Conservation (phyloP, 148 eudicot species). For the Cornus kousa region DNA sequence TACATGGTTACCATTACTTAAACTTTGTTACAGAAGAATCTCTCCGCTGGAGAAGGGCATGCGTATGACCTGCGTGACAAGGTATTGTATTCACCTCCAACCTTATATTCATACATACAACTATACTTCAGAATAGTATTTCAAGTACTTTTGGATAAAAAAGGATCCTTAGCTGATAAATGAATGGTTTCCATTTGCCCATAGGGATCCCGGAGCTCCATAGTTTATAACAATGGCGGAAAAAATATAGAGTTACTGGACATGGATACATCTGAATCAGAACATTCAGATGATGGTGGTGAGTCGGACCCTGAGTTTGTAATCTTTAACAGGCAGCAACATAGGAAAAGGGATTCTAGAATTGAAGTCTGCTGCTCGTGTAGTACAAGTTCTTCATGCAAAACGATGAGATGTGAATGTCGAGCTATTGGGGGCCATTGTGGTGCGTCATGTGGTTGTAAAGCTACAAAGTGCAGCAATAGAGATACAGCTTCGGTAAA, state of each 20-base stretch:
- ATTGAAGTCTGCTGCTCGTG: slow-evolving; percentile 67
- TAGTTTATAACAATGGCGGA: slow-evolving; percentile 31
- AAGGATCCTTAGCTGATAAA: not conserved
- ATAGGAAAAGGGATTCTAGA: slow-evolving; percentile 36
- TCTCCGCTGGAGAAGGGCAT: slow-evolving; percentile 24
- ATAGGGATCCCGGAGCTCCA: slow-evolving; percentile 63
- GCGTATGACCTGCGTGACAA: slow-evolving; percentile 65
- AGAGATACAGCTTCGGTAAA: slow-evolving; percentile 30
- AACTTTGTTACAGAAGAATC: slow-evolving; percentile 1
- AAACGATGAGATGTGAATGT: slow-evolving; percentile 77
- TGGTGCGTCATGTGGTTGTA: slow-evolving; percentile 56
- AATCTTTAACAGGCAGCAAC: slow-evolving; percentile 17
- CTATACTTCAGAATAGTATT: not conserved
- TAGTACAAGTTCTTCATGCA: slow-evolving; percentile 63
- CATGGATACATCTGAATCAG: slow-evolving; percentile 87
- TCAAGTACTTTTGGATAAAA: not conserved
- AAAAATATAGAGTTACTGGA: slow-evolving; percentile 46
- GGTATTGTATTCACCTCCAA: slow-evolving; percentile 33
- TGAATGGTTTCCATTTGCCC: not conserved
- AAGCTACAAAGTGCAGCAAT: slow-evolving; percentile 59
- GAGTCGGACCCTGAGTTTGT: slow-evolving; percentile 30
- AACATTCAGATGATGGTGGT: slow-evolving; percentile 33
- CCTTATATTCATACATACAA: not conserved
- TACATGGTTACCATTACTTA: not conserved
- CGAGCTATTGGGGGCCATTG: slow-evolving; percentile 61